Base-by-base conservation (phyloP, 352 stramenopile genomes). In the Lagenidium giganteum region DNA sequence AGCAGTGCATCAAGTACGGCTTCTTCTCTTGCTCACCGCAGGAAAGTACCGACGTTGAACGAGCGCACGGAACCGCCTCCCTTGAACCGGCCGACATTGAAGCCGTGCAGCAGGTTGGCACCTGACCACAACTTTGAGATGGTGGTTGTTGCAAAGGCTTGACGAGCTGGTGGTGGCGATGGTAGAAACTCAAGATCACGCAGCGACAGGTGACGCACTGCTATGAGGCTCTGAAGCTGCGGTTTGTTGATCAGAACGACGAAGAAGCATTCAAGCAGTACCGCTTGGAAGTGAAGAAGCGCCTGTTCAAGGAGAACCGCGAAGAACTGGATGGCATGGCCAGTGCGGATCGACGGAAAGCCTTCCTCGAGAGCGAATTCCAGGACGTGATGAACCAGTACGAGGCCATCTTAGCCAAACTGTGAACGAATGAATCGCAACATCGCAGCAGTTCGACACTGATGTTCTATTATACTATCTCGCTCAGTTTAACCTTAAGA, bases 211-310 rank as follows among this genome's bases (percentile, higher is more conserved):
- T 90, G 25, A 78, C 88, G 42, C 79, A 59, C 3, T 90, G 81
- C 57, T 93, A 90, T 57, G 82, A 92, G 48, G 44, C 75, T 17
- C 55, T 85, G 11, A 90, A 92, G 45, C 46, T 87, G 40, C 38
- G 61, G 7, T 76, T 81, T 23, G 44, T 92, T 12, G 55, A 83
- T 47, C 44, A 49, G 6, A 51, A 18, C 14, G 64, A 93, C 57
- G 69, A 80, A 8, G 51, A 51, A 17, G 54, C 70, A 42, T 59
- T 46, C 59, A 91, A 83, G 44, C 72, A 70, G 27, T 93, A 67
- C 54, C 74, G 79, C 0, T 52, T 92, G 4, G 77, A 93, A 54
- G 70, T 93, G 31, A 93, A 93, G 57, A 83, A 82, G 54, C 79
- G 82, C 21, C 70, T 93, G 31, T 79, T 82, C 44, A 75, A 64